These are phyloP conservation scores for Termitomyces sp. DNA, from an alignment of 768 basidiomycete genomes.

Conservation along the genomic window DNA sequence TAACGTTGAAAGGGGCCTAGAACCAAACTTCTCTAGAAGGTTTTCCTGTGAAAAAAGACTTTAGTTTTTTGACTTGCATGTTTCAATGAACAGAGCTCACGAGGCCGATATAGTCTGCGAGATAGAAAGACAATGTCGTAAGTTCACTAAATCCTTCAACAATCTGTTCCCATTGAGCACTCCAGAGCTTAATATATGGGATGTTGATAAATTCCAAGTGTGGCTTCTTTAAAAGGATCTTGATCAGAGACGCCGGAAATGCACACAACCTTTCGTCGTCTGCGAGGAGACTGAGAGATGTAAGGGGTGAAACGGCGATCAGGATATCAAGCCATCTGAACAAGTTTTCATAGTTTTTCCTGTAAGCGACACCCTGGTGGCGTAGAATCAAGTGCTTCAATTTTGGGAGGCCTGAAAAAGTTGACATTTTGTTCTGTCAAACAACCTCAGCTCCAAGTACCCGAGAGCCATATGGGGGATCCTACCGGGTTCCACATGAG, in stretches of 20 bases:
- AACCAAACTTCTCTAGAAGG: neutral
- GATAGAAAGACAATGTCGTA: neutral
- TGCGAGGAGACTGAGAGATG: slow-evolving; percentile 1
- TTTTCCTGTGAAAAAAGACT: neutral
- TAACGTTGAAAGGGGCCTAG: neutral
- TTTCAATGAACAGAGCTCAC: neutral
- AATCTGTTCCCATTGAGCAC: neutral
- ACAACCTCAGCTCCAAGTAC: neutral
- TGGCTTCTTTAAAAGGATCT: neutral
- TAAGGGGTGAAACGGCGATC: neutral
- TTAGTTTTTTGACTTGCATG: neutral
- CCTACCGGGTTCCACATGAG: neutral
- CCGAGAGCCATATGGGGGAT: neutral
- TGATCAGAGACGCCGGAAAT: neutral
- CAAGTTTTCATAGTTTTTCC: neutral
- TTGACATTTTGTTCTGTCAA: neutral
- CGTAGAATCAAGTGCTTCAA: slow-evolving; percentile 1
- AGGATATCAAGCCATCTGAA: neutral
- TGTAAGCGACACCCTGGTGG: neutral
- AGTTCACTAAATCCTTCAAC: neutral
- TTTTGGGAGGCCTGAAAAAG: neutral
- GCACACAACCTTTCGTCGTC: neutral
- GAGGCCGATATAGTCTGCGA: neutral
- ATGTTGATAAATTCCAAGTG: slow-evolving; percentile 1
- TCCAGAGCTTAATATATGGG: neutral